Conservation (phyloP, 2,329 filamentous ascomycete species). For the Aspergillus intermedius region DNA sequence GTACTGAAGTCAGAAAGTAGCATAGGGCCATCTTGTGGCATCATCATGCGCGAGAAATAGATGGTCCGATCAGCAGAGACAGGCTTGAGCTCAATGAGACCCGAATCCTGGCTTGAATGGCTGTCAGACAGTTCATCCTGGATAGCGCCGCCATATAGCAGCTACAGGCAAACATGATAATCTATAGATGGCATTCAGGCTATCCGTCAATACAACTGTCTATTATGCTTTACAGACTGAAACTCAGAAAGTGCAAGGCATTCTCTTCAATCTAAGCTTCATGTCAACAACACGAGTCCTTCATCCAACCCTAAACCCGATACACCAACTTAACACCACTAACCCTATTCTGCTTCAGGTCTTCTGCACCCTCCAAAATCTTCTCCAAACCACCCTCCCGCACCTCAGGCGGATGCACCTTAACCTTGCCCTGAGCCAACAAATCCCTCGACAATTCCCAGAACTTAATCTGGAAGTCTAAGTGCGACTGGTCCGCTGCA, state of each 20-base stretch:
- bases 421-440: conserved; percentile 36
- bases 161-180: not conserved
- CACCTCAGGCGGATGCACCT: conserved; percentile 35
- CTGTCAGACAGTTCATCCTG: not conserved
- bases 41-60: too few relatives aligned
- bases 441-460: conserved; percentile 31
- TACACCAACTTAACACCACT: conserved; percentile 44
- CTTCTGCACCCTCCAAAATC: conserved; percentile 38
- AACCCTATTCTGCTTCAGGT: conserved; percentile 37
- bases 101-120: too few relatives aligned
- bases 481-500: conserved; percentile 29
- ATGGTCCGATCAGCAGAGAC: too few relatives aligned
- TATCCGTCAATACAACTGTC: too few relatives aligned
- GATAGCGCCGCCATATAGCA: not conserved
- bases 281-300: too few relatives aligned
- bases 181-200: too few relatives aligned
- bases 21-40: too few relatives aligned
- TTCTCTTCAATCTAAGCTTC: too few relatives aligned
- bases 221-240: too few relatives aligned
- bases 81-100: too few relatives aligned
- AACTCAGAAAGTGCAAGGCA: too few relatives aligned
- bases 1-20: too few relatives aligned
- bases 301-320: not conserved
- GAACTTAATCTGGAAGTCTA: conserved; percentile 37
- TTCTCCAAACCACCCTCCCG: conserved; percentile 36